Evolutionary conservation across 2,329 filamentous ascomycete genomes (phyloP), one percentile per base, ranked within the genome.

Genomic region (Neurospora sp.): DNA sequence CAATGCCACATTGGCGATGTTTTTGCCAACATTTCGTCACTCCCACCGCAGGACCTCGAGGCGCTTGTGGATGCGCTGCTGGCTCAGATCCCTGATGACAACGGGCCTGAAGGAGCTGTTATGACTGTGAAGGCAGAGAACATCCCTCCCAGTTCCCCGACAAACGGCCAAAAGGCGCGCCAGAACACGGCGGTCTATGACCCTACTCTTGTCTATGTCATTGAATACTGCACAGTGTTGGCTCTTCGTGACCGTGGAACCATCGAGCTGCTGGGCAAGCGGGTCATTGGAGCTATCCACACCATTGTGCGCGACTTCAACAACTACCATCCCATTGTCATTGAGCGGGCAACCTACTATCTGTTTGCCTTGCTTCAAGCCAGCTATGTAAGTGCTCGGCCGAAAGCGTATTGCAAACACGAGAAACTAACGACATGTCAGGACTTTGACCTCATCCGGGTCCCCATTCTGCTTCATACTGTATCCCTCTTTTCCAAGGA

Each of bases 81-180:
- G 13, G 87, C 89, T 19, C 90, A 96, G 75, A 84, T 99, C n/a
- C 95, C 95, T 0, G 94, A 98, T 76, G 91, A 96, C 73, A 90
- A 82, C 71, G 83, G 88, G 67, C 88, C 91, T 2, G 89, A 91
- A 2, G 52, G 52, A 15, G 89, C 90, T 58, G 91, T 97, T 70
- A 97, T 97, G 73, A 90, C 89, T 19, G 92, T 98, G 66, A 98
- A 97, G 81, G 85, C 93, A n/a, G 95, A 97, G 71, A 85, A 90
- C 69, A 87, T 92, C 40, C 52, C 52, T 17, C 83, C 89, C 10
- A 81, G 87, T 2, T 76, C 87, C 39, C 85, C 90, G 2, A 78
- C 86, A 2, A 89, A 90, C 74, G 88, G 86, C 19, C 84, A 86
- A 62, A 90, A 89, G 73, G 73, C 79, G 8, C 80, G 73, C 13